Evolutionary conservation across 768 basidiomycete species (phyloP), one percentile per base, ranked within the genome.

Genomic region (Kondoa malvinella): DNA sequence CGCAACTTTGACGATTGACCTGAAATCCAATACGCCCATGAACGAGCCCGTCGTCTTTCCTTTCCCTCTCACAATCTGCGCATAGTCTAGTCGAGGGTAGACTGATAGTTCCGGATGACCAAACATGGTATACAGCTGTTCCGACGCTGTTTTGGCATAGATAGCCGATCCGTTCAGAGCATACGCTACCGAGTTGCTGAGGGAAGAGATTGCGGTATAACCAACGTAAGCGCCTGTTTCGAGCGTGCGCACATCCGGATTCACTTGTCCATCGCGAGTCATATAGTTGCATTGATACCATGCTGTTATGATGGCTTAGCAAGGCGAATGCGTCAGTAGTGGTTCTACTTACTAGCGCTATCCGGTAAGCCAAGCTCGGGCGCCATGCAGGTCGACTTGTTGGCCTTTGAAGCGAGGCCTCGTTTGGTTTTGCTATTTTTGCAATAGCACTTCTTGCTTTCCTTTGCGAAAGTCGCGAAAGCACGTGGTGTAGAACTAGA

Each of bases 11-110:
- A 81, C 76, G 78, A 86, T 81, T 65, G 81, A 78, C 71, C 83
- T 83, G 25, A 85, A 74, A 73, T 87, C 85, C 63, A 85, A 76
- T 8, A 83, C 74, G 2, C 83, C 84, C 14, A 82, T 82, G 73
- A 80, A 82, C 15, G 80, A 80, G 17, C 84, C 84, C 3, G 73
- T 66, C 68, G 78, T 76, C 34, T 79, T 72, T 0, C 81, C 82
- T 25, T 81, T 81, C 1, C 83, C 83, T 4, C 83, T 81, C 27
- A 83, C 77, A 12, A 82, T 74, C 74, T 84, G 83, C 0, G 82
- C 82, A 70, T 77, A 87, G 67, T 84, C 79, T 56, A 87, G 75
- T 74, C 82, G 82, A 15, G 85, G 85, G 66, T 83, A 85, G 85
- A 87, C 86, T 40, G 71, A 76, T 0, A 85, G 86, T 2, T 75